Evolutionary conservation across 352 stramenopile species (phyloP).

Genomic region (Pythium utonaiense): DNA sequence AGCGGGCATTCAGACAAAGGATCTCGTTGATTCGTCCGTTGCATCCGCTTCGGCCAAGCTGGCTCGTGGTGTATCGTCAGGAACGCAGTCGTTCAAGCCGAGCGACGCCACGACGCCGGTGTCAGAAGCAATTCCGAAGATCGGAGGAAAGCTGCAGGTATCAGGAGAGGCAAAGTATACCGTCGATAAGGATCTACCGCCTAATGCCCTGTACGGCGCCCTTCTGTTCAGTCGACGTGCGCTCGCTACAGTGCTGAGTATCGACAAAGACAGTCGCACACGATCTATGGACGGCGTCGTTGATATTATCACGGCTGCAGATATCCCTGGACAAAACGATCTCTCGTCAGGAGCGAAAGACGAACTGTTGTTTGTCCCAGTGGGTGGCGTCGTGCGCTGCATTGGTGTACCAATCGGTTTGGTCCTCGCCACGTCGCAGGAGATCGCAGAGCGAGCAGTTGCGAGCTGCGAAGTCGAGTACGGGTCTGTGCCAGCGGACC

Average conservation of each 20-base stretch:
- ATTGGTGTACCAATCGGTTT: conserved; percentile 37
- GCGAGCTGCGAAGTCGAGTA: conserved; percentile 31
- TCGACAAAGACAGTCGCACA: conserved; percentile 26
- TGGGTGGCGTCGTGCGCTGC: conserved; percentile 36
- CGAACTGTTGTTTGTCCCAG: conserved; percentile 41
- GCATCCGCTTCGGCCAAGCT: conserved; percentile 20
- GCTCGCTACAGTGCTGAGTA: conserved; percentile 19
- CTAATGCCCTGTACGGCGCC: conserved; percentile 27
- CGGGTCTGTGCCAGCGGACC: conserved; percentile 16
- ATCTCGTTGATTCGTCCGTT: conserved; percentile 15
- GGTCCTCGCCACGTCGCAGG: conserved; percentile 33
- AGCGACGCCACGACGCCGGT: conserved; percentile 25
- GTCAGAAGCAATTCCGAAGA: conserved; percentile 34
- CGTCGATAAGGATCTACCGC: conserved; percentile 28
- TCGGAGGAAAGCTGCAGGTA: conserved; percentile 33
- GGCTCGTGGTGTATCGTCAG: conserved; percentile 19
- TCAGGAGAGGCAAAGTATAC: conserved; percentile 46
- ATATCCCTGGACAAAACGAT: conserved; percentile 35
- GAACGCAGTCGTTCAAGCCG: conserved; percentile 30
- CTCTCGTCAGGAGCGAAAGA: conserved; percentile 20
- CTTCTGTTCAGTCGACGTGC: conserved; percentile 30
- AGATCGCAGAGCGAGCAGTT: conserved; percentile 30
- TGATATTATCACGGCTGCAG: conserved; percentile 31
- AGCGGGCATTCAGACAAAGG: background rate
- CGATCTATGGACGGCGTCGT: conserved; percentile 29